These are phyloP conservation scores for Salinomyces thailandicus DNA, from an alignment of 2,329 filamentous ascomycete genomes.

Conservation along the genomic window DNA sequence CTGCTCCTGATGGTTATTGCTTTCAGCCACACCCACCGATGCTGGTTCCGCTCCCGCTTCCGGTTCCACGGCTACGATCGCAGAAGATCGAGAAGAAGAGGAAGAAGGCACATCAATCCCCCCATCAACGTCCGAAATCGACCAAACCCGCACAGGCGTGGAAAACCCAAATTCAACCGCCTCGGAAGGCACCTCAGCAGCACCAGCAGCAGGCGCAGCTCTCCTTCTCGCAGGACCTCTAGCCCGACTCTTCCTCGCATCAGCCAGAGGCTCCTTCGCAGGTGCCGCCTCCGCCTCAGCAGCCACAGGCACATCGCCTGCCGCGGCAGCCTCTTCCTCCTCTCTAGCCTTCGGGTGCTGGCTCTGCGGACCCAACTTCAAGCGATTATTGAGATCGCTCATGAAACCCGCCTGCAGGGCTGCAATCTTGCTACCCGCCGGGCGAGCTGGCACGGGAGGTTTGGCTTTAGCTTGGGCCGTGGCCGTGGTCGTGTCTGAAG, in stretches of 20 bases:
- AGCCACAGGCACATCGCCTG: slow-evolving; percentile 61
- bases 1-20: too few relatives aligned
- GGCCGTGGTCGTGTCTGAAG: slow-evolving; percentile 17
- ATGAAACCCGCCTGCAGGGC: slow-evolving; percentile 85
- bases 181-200: neutral
- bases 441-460: slow-evolving; percentile 68
- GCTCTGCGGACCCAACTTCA: slow-evolving; percentile 74
- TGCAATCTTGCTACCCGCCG: slow-evolving; percentile 76
- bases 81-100: too few relatives aligned
- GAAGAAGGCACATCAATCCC: slow-evolving; percentile 13
- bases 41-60: slow-evolving; percentile 4
- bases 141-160: slow-evolving; percentile 27
- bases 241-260: slow-evolving; percentile 83
- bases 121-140: slow-evolving; percentile 33
- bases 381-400: slow-evolving; percentile 80
- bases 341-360: slow-evolving; percentile 59
- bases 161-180: neutral
- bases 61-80: slow-evolving; percentile 17
- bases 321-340: slow-evolving; percentile 45
- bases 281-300: slow-evolving; percentile 47
- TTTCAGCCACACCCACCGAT: too few relatives aligned
- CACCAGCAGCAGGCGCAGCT: slow-evolving; percentile 34
- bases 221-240: slow-evolving; percentile 74
- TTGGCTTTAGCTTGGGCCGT: slow-evolving; percentile 56
- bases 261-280: slow-evolving; percentile 69